Conservation (phyloP, 2,329 filamentous ascomycete species). For the Alternaria burnsii region DNA sequence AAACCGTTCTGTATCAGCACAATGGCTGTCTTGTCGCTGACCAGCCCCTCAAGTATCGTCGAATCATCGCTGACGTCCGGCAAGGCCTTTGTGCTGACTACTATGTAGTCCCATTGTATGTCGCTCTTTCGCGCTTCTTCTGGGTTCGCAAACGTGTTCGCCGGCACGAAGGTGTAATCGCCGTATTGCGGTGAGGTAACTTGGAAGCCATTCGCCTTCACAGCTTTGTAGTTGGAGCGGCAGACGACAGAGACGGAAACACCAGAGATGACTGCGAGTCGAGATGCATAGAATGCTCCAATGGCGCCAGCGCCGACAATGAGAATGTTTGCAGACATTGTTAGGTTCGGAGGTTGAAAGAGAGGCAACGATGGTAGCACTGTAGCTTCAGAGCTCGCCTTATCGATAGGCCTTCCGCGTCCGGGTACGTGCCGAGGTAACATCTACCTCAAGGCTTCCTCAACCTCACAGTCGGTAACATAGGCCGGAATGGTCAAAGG, state of each 20-base stretch:
- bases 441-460: neutral
- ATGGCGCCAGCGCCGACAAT: constrained; percentile 77
- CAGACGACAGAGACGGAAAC: constrained; percentile 74
- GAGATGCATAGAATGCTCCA: constrained; percentile 75
- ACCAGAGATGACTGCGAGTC: constrained; percentile 67
- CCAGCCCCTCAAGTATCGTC: constrained; percentile 67
- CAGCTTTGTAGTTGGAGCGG: constrained; percentile 74
- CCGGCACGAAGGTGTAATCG: constrained; percentile 69
- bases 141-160: constrained; percentile 69
- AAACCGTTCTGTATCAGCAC: constrained; percentile 76
- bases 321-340: constrained; percentile 62
- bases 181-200: constrained; percentile 73
- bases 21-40: constrained; percentile 63
- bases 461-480: neutral
- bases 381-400: neutral
- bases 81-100: constrained; percentile 75
- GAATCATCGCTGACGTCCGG: constrained; percentile 72
- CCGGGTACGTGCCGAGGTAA: constrained; percentile 1
- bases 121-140: constrained; percentile 61
- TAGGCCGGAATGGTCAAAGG: neutral
- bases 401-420: constrained; percentile 20
- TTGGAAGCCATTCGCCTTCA: constrained; percentile 68
- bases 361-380: neutral
- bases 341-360: neutral
- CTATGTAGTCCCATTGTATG: constrained; percentile 69